These are phyloP conservation scores for Athelia sp. DNA, from an alignment of 1,284 basidiomycete species.

Conservation along the genomic window DNA sequence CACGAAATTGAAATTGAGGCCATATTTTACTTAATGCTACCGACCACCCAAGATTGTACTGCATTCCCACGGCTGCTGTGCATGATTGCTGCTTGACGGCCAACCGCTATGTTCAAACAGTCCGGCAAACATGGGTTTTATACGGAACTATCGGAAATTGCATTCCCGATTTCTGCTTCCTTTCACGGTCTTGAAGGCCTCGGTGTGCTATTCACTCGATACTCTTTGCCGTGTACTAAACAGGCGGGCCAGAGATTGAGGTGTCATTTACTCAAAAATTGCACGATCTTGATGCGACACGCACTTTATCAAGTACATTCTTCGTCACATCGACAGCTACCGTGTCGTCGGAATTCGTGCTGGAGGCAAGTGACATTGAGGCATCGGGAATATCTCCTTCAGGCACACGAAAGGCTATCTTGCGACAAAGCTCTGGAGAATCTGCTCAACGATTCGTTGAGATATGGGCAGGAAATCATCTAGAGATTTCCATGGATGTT, in stretches of 20 bases:
- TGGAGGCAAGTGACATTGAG: conserved; percentile 39
- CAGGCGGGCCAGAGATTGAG: conserved; percentile 30
- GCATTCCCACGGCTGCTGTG: too few relatives aligned
- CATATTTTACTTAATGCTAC: too few relatives aligned
- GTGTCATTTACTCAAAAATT: conserved; percentile 40
- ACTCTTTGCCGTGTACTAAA: conserved; percentile 1
- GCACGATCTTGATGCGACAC: conserved; percentile 43
- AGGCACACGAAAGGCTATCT: conserved; percentile 35
- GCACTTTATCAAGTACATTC: conserved; percentile 37
- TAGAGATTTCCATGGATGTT: conserved; percentile 48
- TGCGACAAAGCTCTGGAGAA: conserved; percentile 33
- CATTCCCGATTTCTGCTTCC: conserved; percentile 29
- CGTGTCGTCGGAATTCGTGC: conserved; percentile 21
- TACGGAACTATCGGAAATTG: conserved; percentile 38
- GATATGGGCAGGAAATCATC: conserved; percentile 43
- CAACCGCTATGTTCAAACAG: background rate
- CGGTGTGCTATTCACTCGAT: conserved; percentile 13
- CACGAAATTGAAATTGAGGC: too few relatives aligned
- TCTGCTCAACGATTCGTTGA: conserved; percentile 54
- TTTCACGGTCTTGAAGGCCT: conserved; percentile 25
- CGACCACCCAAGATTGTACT: too few relatives aligned
- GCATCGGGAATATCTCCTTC: conserved; percentile 42
- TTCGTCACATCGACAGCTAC: conserved; percentile 21
- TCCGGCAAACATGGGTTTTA: conserved; percentile 21
- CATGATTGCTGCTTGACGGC: too few relatives aligned